phyloP scores from a whole-genome alignment of 371 early-diverging fungal species.

The Fennellomyces sp. region DNA sequence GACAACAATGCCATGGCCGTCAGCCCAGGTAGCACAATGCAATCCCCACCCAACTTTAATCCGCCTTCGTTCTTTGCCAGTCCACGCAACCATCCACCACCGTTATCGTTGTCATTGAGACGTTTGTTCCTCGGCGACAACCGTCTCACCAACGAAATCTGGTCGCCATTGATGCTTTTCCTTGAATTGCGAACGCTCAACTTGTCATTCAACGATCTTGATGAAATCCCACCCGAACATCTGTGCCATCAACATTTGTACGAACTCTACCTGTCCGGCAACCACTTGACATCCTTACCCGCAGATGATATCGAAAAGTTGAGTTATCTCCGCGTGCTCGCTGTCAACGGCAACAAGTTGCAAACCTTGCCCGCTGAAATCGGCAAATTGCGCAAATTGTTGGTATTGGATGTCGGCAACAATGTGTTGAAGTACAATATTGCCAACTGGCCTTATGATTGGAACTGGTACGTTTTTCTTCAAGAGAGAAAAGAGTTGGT shows the following conservation, averaged over 20 bases:
- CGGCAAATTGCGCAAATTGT: constrained; percentile 75
- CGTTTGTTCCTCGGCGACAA: constrained; percentile 82
- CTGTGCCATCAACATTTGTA: constrained; percentile 56
- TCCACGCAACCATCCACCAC: constrained; percentile 62
- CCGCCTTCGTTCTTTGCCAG: constrained; percentile 56
- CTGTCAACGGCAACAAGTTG: constrained; percentile 90
- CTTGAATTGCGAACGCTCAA: constrained; percentile 79
- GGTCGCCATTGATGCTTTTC: constrained; percentile 72
- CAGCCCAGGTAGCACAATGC: neutral
- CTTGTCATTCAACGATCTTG: constrained; percentile 83
- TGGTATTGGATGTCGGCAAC: constrained; percentile 85
- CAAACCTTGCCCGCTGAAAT: constrained; percentile 92
- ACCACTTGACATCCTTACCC: constrained; percentile 82
- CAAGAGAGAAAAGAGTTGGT: neutral
- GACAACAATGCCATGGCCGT: neutral
- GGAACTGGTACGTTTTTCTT: constrained; percentile 79
- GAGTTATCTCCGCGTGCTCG: constrained; percentile 68
- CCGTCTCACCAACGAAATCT: constrained; percentile 78
- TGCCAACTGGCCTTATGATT: constrained; percentile 94
- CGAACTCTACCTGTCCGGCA: constrained; percentile 87
- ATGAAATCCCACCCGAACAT: constrained; percentile 72
- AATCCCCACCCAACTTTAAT: constrained; percentile 49
- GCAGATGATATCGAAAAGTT: constrained; percentile 86
- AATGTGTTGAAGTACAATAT: constrained; percentile 92
- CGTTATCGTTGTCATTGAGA: constrained; percentile 64